phyloP scores from a whole-genome alignment of 1,139 yeast species.

The Pichia sorboxylosa region DNA sequence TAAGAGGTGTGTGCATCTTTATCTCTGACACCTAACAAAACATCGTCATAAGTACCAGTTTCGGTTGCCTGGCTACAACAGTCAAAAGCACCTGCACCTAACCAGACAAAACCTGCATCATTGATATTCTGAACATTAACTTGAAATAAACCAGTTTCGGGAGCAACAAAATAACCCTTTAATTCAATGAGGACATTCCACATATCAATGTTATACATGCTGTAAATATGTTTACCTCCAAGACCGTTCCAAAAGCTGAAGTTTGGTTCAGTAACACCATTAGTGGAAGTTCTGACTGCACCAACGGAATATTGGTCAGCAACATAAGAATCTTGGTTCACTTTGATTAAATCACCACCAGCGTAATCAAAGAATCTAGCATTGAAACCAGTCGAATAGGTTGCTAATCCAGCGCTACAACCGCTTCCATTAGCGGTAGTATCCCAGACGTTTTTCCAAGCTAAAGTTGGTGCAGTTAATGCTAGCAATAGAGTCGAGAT shows the following conservation, averaged over 20 bases:
- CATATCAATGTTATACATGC: slow-evolving; percentile 3
- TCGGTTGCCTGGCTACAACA: slow-evolving; percentile 16
- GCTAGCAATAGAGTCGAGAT: slow-evolving; percentile 4
- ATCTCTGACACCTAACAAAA: slow-evolving; percentile 1
- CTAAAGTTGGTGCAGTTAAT: slow-evolving; percentile 1
- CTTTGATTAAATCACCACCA: slow-evolving; percentile 1
- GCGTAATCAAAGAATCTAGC: slow-evolving; percentile 9
- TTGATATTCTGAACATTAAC: slow-evolving; percentile 12
- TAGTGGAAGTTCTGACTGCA: slow-evolving; percentile 3
- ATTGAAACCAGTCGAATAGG: slow-evolving; percentile 7
- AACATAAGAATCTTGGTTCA: slow-evolving; percentile 5
- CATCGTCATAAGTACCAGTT: background rate
- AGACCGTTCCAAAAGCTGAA: slow-evolving; percentile 1
- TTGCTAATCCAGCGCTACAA: slow-evolving; percentile 4
- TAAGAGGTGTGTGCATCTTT: slow-evolving; percentile 1
- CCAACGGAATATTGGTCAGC: slow-evolving; percentile 3
- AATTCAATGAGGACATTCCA: slow-evolving; percentile 6
- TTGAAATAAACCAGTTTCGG: slow-evolving; percentile 15
- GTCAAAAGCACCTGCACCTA: slow-evolving; percentile 20
- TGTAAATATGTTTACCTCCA: slow-evolving; percentile 2
- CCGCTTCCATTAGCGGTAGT: slow-evolving; percentile 8
- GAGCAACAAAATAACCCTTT: slow-evolving; percentile 12
- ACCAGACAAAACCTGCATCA: slow-evolving; percentile 18
- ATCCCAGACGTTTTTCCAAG: slow-evolving; percentile 2
- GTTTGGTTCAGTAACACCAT: slow-evolving; percentile 7